Evolutionary conservation across 2,329 filamentous ascomycete genomes (phyloP).

Genomic region (Mycosphaerella arachidis): DNA sequence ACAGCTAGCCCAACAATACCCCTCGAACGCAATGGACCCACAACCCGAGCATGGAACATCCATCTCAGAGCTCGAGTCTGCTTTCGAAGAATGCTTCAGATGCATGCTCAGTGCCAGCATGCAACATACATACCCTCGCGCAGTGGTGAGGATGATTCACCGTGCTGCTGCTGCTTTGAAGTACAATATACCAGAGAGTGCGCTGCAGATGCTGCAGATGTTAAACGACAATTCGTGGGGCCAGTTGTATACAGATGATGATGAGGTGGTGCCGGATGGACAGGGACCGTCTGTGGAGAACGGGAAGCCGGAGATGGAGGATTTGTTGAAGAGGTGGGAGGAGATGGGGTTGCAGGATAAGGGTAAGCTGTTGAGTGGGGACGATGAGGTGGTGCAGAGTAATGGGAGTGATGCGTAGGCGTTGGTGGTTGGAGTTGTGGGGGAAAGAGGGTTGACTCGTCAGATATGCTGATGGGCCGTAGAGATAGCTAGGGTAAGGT

Average conservation of each 20-base stretch:
- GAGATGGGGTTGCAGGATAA: neutral
- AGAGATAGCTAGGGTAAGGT: too few species aligned
- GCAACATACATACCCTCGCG: conserved; percentile 6
- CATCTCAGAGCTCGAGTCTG: neutral
- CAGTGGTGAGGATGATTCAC: conserved; percentile 7
- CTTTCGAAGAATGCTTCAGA: conserved; percentile 10
- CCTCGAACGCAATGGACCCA: neutral
- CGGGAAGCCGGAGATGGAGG: neutral
- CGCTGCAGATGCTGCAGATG: neutral
- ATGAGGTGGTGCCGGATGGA: neutral
- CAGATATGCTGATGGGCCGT: too few species aligned
- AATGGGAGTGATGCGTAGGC: neutral
- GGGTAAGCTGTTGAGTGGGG: neutral
- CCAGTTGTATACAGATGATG: neutral
- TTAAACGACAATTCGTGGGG: neutral
- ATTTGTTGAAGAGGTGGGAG: conserved; percentile 2
- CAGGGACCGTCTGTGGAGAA: neutral
- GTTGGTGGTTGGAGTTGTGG: too few species aligned
- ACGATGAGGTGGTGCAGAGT: neutral
- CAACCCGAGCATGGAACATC: neutral
- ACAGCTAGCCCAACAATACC: neutral
- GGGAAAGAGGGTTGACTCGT: too few species aligned
- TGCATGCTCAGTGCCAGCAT: conserved; percentile 10
- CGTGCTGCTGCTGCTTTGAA: neutral
- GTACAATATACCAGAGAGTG: conserved; percentile 29